Evolutionary conservation across 129 eudicot genomes (phyloP), one percentile per base, ranked within the genome.

Genomic region (Centaurea solstitialis): DNA sequence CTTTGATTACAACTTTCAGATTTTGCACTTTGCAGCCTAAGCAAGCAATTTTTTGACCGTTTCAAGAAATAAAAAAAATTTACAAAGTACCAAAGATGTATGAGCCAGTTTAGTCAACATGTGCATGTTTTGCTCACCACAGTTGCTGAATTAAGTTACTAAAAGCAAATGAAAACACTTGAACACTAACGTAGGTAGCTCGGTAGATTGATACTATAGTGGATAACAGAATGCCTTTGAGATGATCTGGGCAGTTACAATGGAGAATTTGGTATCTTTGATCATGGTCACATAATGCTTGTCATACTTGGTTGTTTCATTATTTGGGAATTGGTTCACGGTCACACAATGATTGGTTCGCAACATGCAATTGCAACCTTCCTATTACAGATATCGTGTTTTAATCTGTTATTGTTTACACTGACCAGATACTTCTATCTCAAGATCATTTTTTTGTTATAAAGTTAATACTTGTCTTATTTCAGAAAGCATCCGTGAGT

Each of bases 401-500:
- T 33, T 30, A 39, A 65, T 9, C 23, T 21, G 24, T n/a, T 70
- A n/a, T 33, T 28, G 18, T 24, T 73, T 61, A 10, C 73, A 22
- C 64, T 35, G 10, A 70, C 10, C 10, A 10, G 7, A 18, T 75
- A 38, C 62, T 50, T 74, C 11, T 65, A 74, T 81, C 30, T 20
- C 59, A 12, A 78, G 24, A 68, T 57, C 53, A 11, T 79, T 5
- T 68, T 57, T 3, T 66, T 26, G 26, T 40, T 73, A 75, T 45
- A 28, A 72, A 10, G 9, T 5, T 66, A 33, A 50, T 45, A 21
- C 39, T 40, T 70, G 22, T 76, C 47, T 6, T 40, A 73, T 83
- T 37, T 41, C 82, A 93, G 98, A 90, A 79, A 87, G 92, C 88
- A 35, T 71, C 89, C 6, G 74, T 13, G 41, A 84, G 66, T 73